Evolutionary conservation across 139 green algal species (phyloP), one percentile per base, ranked within the genome.

Genomic region (Tetradesmus lagerheimii): DNA sequence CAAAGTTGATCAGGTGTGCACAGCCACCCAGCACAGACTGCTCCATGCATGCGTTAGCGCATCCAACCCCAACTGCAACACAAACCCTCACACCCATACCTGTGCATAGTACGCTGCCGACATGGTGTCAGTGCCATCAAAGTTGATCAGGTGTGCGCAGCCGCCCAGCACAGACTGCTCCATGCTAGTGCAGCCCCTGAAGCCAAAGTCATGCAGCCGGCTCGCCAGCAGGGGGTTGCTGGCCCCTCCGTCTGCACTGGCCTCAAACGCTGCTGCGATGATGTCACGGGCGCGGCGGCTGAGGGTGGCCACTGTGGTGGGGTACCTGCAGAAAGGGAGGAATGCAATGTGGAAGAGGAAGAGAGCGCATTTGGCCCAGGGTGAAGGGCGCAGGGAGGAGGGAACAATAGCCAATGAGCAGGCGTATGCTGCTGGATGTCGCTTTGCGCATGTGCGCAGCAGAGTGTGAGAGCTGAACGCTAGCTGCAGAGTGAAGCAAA

Each of bases 1-100:
- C 91, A 91, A 99, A 99, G 90, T 94, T 97, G 18, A 99, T 93
- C 84, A 99, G 92, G 93, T 99, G 97, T 2, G 97, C 97, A 67
- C 92, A 94, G 20, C 97, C 97, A 6, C 97, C 97, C 38, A 99
- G 92, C 50, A 99, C 94, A 66, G 91, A 95, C 93, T 99, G 97
- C 91, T 99, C 97, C 38, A 97, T 82, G 53, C 86, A n/a, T n/a
- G n/a, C n/a, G n/a, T n/a, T n/a, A n/a, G n/a, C n/a, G n/a, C n/a
- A n/a, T n/a, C n/a, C n/a, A n/a, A n/a, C n/a, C n/a, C 11, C 76
- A 39, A 16, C 43, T 11, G 62, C 80, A 87, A 18, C 34, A 45
- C 27, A 75, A 38, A 74, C n/a, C n/a, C n/a, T n/a, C n/a, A n/a
- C n/a, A 39, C 39, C 11, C 45, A 57, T 38, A 95, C 93, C 95